A percentile compares a stretch with the other conserved stretches of the same genome.
phyloP scores from a whole-genome alignment of 2,329 filamentous ascomycete species.

The Pleomassaria siparia region DNA sequence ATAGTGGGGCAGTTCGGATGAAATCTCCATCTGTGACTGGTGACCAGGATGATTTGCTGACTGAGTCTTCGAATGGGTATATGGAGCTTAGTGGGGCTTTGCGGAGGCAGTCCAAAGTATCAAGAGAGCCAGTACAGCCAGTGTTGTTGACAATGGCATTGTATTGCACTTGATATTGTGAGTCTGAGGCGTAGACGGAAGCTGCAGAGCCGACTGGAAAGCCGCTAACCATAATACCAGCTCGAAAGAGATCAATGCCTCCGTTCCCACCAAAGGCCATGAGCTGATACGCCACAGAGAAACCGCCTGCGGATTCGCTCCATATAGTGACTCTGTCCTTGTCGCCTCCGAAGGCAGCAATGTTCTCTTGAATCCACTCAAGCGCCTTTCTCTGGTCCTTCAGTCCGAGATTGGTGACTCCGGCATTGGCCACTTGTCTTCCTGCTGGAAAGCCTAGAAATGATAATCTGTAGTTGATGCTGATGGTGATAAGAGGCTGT shows the following conservation, averaged over 20 bases:
- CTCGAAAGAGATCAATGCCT: background rate
- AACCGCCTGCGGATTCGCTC: background rate
- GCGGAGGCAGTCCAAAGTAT: background rate
- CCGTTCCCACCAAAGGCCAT: background rate
- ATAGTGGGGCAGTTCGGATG: background rate
- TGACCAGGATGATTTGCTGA: background rate
- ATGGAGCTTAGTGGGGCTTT: background rate
- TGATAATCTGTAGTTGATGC: conserved; percentile 47
- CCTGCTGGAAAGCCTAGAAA: conserved; percentile 62
- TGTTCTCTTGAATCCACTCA: conserved; percentile 40
- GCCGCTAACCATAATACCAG: background rate
- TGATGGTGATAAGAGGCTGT: conserved; percentile 21
- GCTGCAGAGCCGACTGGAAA: background rate
- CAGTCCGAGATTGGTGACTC: conserved; percentile 46
- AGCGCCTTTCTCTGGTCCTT: conserved; percentile 29
- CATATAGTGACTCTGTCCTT: conserved; percentile 13
- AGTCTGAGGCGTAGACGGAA: background rate
- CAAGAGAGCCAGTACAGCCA: background rate
- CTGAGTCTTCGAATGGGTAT: background rate
- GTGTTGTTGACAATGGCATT: background rate
- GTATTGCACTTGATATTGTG: background rate
- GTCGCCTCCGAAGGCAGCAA: conserved; percentile 39
- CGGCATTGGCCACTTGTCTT: conserved; percentile 25
- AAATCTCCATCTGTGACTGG: background rate
- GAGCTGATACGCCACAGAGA: background rate